Base-by-base conservation (phyloP, 2,329 filamentous ascomycete species). In the Epichloe gansuensis region DNA sequence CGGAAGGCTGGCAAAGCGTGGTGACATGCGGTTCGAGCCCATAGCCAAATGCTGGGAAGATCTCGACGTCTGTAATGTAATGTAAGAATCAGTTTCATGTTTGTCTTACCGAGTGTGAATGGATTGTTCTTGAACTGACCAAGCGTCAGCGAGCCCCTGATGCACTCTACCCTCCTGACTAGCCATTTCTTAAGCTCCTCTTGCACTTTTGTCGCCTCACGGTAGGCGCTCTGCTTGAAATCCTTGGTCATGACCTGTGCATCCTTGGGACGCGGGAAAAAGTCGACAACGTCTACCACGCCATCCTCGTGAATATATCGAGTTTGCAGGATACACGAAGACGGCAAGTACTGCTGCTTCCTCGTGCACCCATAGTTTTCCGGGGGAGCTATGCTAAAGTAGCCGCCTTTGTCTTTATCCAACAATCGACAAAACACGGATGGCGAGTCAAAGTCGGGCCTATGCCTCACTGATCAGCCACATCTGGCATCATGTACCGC, bases 401-500 rank as follows among this genome's bases (percentile, higher is more conserved):
- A 79, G 0, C 85, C 86, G 25, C 86, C 85, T 62, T 84, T 87
- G 58, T 85, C 71, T 61, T 85, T 84, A 66, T 89, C 85, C 3
- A 89, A 68, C 15, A 89, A 73, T 41, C 85, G 79, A 61, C 84
- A 87, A 64, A 89, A 89, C 48, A 89, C 68, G 0, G 82, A 83
- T 0, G 85, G 85, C 5, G 85, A 88, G 65, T 89, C 85, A 62
- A 89, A 89, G 58, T 87, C 80, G 3, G 85, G 85, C 85, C 80
- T 84, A 40, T 15, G 34, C 31, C 21, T 34, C 47, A 9, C 36
- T 25, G 13, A 27, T 50, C 41, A 50, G 48, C 40, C 40, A 38
- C 12, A 27, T 9, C 40, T 25, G 31, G n/a, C 21, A 17, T 23
- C 31, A 25, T 41, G 38, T 31, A 41, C 15, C n/a, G 17, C 4